Base-by-base conservation (phyloP, 129 eudicot species). In the Chrysanthemum lavandulifolium region DNA sequence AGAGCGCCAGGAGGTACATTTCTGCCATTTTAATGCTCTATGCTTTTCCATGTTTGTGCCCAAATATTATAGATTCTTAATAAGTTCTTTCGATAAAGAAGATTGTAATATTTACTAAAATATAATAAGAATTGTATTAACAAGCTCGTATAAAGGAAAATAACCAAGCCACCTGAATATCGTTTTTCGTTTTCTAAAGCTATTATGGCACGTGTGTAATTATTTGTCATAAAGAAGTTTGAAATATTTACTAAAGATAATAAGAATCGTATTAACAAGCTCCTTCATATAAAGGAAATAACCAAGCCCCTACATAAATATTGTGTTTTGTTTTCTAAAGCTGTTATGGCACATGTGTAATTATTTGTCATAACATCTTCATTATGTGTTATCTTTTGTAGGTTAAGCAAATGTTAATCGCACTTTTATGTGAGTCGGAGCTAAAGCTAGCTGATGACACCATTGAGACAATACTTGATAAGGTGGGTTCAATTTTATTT, bases 341-440 rank as follows among this genome's bases (percentile, higher is more conserved):
- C 10, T 10, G 29, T 19, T 5, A 50, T 50, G 33, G 14, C 47
- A 31, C 54, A 21, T 64, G 43, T 69, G n/a, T 11, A 1, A 27
- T 59, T 49, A 19, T 29, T 13, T 15, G 13, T 74, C 47, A 3
- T 51, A 69, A 65, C 69, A 49, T 68, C 64, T 60, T 76, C 36
- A 63, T 65, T 57, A 27, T 71, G 55, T 61, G 52, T 80, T 80
- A 54, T 63, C 13, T 80, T 77, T 76, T 79, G 70, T 80, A 94
- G 99, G 99, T 94, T 65, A 94, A 88, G 82, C 99, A 94, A 88
- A 94, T 94, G 99, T 69, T 94, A 69, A 90, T 94, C 66, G 99
- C 99, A 51, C 96, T 94, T 83, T 72, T 94, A 65, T 82, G 86
- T 23, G 99, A 94, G 79, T 94, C 99, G n/a, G 96, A 94, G 76